A percentile compares a stretch with the other conserved stretches of the same genome.
These are phyloP conservation scores for Xylaria sp. DNA, from an alignment of 2,329 filamentous ascomycete genomes.

Conservation along the genomic window DNA sequence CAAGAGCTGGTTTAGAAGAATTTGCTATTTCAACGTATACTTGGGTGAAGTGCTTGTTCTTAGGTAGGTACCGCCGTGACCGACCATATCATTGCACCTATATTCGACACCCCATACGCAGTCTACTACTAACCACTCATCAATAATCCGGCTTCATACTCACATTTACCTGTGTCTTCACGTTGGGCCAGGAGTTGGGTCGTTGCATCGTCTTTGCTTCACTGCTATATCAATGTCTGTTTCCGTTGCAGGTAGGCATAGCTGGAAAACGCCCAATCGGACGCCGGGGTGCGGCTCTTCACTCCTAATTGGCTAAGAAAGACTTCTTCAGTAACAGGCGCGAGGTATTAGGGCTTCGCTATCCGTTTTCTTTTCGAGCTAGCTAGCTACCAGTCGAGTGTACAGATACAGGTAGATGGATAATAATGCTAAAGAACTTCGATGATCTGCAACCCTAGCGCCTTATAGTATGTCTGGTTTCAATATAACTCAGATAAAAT, in stretches of 20 bases:
- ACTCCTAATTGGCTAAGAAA: slow-evolving; percentile 14
- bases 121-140: no score
- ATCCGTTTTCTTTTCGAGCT: neutral
- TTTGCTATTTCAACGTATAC: no score
- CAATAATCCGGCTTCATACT: no score
- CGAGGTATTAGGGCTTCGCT: neutral
- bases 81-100: neutral
- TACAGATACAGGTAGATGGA: neutral
- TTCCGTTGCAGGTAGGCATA: slow-evolving; percentile 8
- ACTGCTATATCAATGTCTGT: neutral
- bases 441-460: no score
- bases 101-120: no score
- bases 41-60: no score
- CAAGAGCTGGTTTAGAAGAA: neutral
- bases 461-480: no score
- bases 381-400: no score
- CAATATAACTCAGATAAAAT: no score
- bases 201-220: neutral
- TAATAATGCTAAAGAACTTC: neutral
- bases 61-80: neutral
- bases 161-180: no score
- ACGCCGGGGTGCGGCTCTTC: slow-evolving; percentile 1
- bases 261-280: neutral
- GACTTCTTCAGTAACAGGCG: slow-evolving; percentile 14
- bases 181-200: neutral